A percentile compares a stretch with the other conserved stretches of the same genome.
Evolutionary conservation across 352 stramenopile genomes (phyloP).

Genomic region (Plasmopara muralis): DNA sequence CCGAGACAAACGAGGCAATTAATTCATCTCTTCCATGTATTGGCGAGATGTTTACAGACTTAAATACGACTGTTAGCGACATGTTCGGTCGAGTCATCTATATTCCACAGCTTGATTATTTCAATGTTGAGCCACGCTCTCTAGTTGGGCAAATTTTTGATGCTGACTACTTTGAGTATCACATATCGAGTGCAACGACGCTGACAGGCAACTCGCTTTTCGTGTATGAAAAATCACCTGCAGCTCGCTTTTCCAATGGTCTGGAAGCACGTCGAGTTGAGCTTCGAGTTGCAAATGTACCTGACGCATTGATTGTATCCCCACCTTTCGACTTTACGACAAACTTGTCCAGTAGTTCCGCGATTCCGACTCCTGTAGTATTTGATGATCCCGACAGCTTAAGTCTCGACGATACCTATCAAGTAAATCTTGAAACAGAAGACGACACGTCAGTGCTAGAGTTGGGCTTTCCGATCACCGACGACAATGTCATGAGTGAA

Average conservation of each 20-base stretch:
- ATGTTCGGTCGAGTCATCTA: conserved; percentile 33
- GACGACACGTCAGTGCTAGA: conserved; percentile 32
- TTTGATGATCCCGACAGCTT: conserved; percentile 54
- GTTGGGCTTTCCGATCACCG: conserved; percentile 35
- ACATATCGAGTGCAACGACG: conserved; percentile 11
- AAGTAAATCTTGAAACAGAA: conserved; percentile 35
- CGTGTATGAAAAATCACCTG: conserved; percentile 10
- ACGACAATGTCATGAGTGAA: conserved; percentile 46
- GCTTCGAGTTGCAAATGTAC: conserved; percentile 44
- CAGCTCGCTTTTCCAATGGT: conserved; percentile 10
- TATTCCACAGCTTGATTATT: conserved; percentile 45
- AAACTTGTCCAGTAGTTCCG: conserved; percentile 15
- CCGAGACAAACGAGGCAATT: not conserved
- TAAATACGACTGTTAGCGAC: conserved; percentile 21
- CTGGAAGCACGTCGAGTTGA: conserved; percentile 26
- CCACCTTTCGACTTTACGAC: conserved; percentile 35
- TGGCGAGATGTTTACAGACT: conserved; percentile 13
- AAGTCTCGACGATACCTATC: conserved; percentile 27
- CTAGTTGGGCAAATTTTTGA: not conserved
- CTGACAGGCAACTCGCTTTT: conserved; percentile 6
- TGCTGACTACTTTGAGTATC: conserved; percentile 36
- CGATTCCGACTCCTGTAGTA: conserved; percentile 28
- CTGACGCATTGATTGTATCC: conserved; percentile 39
- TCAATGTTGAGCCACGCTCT: conserved; percentile 22
- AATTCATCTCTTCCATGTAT: conserved; percentile 11